Percentiles rank a stretch among this genome's conserved stretches.
Conservation (phyloP, 768 basidiomycete species). For the Candolleomyces aberdarensis region DNA sequence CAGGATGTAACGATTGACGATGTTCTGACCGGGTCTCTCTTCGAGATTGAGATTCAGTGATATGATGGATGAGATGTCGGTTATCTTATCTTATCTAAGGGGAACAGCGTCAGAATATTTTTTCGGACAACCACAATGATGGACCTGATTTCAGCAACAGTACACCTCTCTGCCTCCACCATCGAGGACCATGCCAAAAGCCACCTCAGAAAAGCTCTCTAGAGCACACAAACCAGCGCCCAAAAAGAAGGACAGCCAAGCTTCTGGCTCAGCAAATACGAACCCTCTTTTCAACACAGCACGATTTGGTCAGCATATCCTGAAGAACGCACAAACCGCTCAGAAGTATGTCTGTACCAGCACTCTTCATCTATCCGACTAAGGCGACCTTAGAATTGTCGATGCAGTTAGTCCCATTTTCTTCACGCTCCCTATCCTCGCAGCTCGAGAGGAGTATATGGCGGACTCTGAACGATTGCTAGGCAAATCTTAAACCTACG, state of each 20-base stretch:
- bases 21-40: background rate
- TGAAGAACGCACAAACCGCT: slow-evolving; percentile 90
- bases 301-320: slow-evolving; percentile 95
- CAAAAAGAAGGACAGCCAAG: slow-evolving; percentile 40
- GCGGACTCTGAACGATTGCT: background rate
- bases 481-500: slow-evolving; percentile 91
- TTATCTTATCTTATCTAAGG: slow-evolving; percentile 6
- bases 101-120: slow-evolving; percentile 10
- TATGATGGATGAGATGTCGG: background rate
- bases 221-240: slow-evolving; percentile 65
- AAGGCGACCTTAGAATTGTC: slow-evolving; percentile 32
- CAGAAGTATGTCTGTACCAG: slow-evolving; percentile 60
- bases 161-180: background rate
- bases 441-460: too few species aligned
- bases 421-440: background rate
- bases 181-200: slow-evolving; percentile 61
- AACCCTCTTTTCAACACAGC: slow-evolving; percentile 95
- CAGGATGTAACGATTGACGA: background rate
- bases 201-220: slow-evolving; percentile 71
- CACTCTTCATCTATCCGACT: background rate
- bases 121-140: slow-evolving; percentile 5
- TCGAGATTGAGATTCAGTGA: too few species aligned
- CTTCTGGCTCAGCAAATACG: slow-evolving; percentile 44
- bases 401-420: slow-evolving; percentile 35
- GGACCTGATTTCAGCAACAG: background rate